phyloP scores from a whole-genome alignment of 345 rosid species.

The Draba incana region DNA sequence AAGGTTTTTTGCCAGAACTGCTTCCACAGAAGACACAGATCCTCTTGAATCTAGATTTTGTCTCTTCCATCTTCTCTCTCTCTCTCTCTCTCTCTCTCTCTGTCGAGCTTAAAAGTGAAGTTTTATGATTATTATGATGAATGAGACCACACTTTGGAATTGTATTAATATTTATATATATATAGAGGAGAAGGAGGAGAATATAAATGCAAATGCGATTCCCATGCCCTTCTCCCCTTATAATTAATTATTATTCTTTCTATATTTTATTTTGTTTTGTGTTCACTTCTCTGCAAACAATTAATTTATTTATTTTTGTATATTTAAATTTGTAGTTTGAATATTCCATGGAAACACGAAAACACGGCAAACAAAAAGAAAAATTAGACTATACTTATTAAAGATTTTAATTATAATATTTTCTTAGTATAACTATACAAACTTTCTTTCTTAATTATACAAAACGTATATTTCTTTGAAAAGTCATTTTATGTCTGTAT shows the following conservation, averaged over 20 bases:
- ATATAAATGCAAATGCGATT: slow-evolving; percentile 40
- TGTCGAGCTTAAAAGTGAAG: slow-evolving; percentile 28
- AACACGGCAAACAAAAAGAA: neutral
- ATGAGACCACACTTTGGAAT: slow-evolving; percentile 38
- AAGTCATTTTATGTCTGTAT: slow-evolving; percentile 41
- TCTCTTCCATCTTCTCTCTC: slow-evolving; percentile 47
- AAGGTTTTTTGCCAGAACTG: slow-evolving; percentile 74
- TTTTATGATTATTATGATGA: slow-evolving; percentile 39
- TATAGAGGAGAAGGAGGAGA: slow-evolving; percentile 20
- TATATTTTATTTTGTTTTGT: slow-evolving; percentile 17
- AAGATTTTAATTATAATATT: slow-evolving; percentile 3
- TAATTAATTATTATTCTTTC: neutral
- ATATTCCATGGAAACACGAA: slow-evolving; percentile 35
- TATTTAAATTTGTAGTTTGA: slow-evolving; percentile 26
- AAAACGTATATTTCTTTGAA: slow-evolving; percentile 3
- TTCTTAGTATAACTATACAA: too few relatives aligned
- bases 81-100: slow-evolving; percentile 26
- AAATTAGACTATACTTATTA: too few relatives aligned
- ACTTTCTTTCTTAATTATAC: too few relatives aligned
- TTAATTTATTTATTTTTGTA: neutral
- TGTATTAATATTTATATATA: slow-evolving; percentile 40
- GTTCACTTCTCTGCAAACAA: slow-evolving; percentile 3
- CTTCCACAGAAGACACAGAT: slow-evolving; percentile 93
- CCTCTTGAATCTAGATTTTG: slow-evolving; percentile 73
- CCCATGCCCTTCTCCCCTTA: slow-evolving; percentile 31